Evolutionary conservation across 148 eudicot species (phyloP), one percentile per base, ranked within the genome.

Genomic region (Amaranthus hypochondriacus): DNA sequence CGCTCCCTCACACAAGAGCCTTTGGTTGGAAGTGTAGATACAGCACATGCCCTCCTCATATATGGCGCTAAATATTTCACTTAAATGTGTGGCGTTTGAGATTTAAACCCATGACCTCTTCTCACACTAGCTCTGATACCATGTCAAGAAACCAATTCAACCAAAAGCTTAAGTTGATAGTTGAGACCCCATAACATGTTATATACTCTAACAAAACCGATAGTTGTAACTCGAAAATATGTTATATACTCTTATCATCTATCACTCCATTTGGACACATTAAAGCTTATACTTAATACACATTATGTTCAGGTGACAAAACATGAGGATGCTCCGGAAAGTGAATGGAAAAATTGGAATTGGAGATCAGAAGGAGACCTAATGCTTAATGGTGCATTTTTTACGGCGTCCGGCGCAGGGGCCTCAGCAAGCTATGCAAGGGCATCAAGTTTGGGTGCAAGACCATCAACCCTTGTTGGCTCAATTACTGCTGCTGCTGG

Each of bases 281-380:
- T 42, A 13, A 18, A 5, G 4, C 9, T 6, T 64, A 46, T 4
- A 14, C 28, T 6, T 47, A 14, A 46, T 64, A 47, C 2, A 21
- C 52, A 55, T 47, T 10, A 9, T 67, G 47, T 62, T 71, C 21
- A 89, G 93, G 86, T 89, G 68, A 89, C 93, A 4, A 89, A 89
- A 76, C 89, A 89, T 4, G 93, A 89, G 78, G 86, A 76, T 76
- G 93, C 93, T 47, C 79, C 85, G 4, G 77, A 84, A 73, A 78
- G 59, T 61, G 87, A 89, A 57, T 89, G 93, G 93, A 89, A 80
- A 73, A 73, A 71, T 4, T 89, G 93, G 93, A 87, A 89, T 50
- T 89, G 93, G 93, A 87, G 93, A 56, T 87, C 93, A 44, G 89
- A 87, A 63, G 90, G 93, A 0, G 93, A 89, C 55, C 66, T 85